phyloP scores from a whole-genome alignment of 148 eudicot genomes.

The Vaccinium macrocarpon region DNA sequence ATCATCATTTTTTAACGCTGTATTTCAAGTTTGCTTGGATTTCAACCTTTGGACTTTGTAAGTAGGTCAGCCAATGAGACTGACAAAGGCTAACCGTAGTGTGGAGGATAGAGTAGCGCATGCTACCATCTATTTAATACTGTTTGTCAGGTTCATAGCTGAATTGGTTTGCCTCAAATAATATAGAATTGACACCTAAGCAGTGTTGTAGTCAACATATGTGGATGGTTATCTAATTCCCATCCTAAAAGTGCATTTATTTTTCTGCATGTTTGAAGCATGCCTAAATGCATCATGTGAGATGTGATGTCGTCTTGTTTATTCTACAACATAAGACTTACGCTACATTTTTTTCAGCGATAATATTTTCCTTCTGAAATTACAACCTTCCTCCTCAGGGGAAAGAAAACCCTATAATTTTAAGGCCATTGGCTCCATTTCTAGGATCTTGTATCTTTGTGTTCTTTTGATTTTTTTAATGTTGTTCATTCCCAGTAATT shows the following conservation, averaged over 20 bases:
- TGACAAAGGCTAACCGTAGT: not conserved
- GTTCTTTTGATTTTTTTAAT: not conserved
- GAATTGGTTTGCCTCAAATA: not conserved
- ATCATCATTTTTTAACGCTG: not conserved
- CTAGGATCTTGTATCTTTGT: not conserved
- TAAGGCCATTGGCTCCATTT: not conserved
- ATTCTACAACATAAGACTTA: not conserved
- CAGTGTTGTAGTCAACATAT: not conserved
- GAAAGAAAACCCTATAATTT: not conserved
- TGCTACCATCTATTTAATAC: not conserved
- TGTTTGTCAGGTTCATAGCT: not conserved
- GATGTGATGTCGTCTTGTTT: not conserved
- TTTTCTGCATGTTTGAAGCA: not conserved
- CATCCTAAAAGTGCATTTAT: not conserved
- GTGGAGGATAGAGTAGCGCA: not conserved
- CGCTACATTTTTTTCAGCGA: not conserved
- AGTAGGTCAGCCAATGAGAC: not conserved
- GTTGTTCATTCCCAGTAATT: conserved; percentile 49
- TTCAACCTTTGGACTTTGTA: not conserved
- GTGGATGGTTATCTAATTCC: not conserved
- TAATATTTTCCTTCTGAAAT: not conserved
- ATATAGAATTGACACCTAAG: not conserved
- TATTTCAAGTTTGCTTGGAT: not conserved
- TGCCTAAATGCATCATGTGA: not conserved
- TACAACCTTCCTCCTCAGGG: too few species aligned